phyloP scores from a whole-genome alignment of 495 filamentous ascomycete species.

The Podospora sp. region DNA sequence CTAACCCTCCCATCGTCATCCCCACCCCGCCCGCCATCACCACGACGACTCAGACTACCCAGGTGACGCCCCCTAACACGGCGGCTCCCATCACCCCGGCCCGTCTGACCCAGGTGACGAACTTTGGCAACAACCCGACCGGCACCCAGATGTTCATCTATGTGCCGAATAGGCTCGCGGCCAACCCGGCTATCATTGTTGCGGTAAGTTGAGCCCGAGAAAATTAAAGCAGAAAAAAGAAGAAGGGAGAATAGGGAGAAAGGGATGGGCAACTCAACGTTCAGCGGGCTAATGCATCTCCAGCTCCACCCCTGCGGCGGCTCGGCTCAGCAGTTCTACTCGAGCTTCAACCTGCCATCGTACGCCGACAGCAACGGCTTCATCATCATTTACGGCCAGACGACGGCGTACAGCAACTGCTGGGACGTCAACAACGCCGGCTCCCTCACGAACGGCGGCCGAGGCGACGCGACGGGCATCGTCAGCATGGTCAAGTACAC shows the following conservation, averaged over 20 bases:
- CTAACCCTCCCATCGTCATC: background rate
- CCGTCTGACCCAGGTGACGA: conserved; percentile 33
- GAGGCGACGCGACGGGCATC: conserved; percentile 56
- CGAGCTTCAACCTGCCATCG: conserved; percentile 19
- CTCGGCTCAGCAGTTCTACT: conserved; percentile 30
- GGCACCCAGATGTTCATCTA: conserved; percentile 56
- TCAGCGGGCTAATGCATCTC: background rate
- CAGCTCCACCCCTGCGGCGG: conserved; percentile 52
- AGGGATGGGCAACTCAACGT: background rate
- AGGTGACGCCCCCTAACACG: background rate
- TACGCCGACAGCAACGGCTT: conserved; percentile 50
- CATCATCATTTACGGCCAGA: conserved; percentile 51
- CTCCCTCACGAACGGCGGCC: conserved; percentile 52
- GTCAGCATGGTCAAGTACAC: conserved; percentile 59
- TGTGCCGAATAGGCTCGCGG: conserved; percentile 52
- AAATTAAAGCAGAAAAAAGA: too few species aligned
- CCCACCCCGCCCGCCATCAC: background rate
- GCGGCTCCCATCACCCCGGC: conserved; percentile 9
- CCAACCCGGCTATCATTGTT: conserved; percentile 55
- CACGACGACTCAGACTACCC: background rate
- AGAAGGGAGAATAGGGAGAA: too few species aligned
- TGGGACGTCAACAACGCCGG: conserved; percentile 55
- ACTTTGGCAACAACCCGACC: conserved; percentile 47
- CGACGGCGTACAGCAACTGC: conserved; percentile 52
- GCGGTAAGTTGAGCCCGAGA: conserved; percentile 28